Evolutionary conservation across 108 stramenopile species (phyloP), one percentile per base, ranked within the genome.

Genomic region (Conticribra guillardii): DNA sequence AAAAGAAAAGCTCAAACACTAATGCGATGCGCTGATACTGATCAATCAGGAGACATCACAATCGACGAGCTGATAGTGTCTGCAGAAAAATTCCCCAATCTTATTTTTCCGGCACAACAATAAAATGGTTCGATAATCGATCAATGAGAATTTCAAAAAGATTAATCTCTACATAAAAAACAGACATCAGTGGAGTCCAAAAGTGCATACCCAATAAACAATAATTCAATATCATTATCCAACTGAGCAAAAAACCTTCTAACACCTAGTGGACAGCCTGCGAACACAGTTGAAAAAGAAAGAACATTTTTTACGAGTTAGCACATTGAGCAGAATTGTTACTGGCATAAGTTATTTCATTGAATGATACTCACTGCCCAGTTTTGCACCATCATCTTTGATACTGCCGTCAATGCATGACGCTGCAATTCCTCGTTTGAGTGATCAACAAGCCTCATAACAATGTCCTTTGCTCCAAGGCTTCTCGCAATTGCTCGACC

Each of bases 371-470:
- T 66, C 57, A 60, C 69, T 5, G 69, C 89, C 94, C 94, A 95
- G 60, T 95, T 95, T 60, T 90, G 85, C 0, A 96, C 94, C 95
- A 96, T 94, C 72, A 99, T 95, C 90, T 99, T 99, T 37, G 95
- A 96, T 17, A 98, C 89, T 44, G 92, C 95, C 61, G 94, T 93
- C 31, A 99, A 66, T 27, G 97, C 98, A 76, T 98, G 95, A 64
- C 96, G 89, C 73, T 95, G 94, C 19, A 99, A 81, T 55, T 97
- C 97, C 41, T 79, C 77, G 67, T 97, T 95, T 28, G 94, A 90
- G 80, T 92, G 91, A 71, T 94, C 95, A 64, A 99, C 91, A 32
- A 99, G 87, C 21, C 82, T 77, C 96, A 99, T 97, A 54, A 96
- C 85, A 66, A 86, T 73, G 41, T 96, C 95, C 83, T 99, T 99